Evolutionary conservation across 768 basidiomycete genomes (phyloP).

Genomic region (Leccinum aurantiacum): DNA sequence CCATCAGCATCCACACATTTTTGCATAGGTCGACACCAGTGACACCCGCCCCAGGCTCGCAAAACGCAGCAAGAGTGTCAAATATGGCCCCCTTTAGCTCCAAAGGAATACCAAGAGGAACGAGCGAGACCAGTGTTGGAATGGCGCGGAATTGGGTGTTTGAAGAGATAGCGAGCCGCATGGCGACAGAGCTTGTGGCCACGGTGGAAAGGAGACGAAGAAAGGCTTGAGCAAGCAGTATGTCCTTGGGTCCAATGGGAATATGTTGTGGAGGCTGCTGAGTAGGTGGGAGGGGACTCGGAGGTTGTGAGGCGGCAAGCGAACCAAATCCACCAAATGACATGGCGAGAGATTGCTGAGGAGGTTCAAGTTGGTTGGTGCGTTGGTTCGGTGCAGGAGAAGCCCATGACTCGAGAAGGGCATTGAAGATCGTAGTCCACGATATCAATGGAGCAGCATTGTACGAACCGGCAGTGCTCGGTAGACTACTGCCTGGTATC

Average conservation of each 20-base stretch:
- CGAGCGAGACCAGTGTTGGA: constrained; percentile 72
- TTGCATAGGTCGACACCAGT: constrained; percentile 79
- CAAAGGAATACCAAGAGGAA: constrained; percentile 81
- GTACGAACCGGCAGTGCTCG: constrained; percentile 36
- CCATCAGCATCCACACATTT: constrained; percentile 82
- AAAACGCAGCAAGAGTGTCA: constrained; percentile 79
- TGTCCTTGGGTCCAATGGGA: constrained; percentile 65
- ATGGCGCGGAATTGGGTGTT: constrained; percentile 81
- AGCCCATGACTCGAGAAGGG: constrained; percentile 74
- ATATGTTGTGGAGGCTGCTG: constrained; percentile 44
- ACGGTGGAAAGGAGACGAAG: constrained; percentile 77
- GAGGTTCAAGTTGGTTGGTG: constrained; percentile 41
- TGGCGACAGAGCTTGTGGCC: constrained; percentile 70
- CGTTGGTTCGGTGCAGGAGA: constrained; percentile 50
- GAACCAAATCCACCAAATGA: constrained; percentile 32
- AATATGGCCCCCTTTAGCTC: constrained; percentile 88
- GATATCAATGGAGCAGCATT: constrained; percentile 61
- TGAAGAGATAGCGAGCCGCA: constrained; percentile 75
- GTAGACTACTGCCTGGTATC: constrained; percentile 56
- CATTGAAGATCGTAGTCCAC: constrained; percentile 78
- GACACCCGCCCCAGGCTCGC: constrained; percentile 71
- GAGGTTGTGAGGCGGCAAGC: constrained; percentile 31
- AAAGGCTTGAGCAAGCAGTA: constrained; percentile 77
- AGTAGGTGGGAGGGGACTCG: constrained; percentile 27
- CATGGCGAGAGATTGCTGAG: constrained; percentile 40